Base-by-base conservation (phyloP, 2,329 filamentous ascomycete species). In the Trichoderma sp. region DNA sequence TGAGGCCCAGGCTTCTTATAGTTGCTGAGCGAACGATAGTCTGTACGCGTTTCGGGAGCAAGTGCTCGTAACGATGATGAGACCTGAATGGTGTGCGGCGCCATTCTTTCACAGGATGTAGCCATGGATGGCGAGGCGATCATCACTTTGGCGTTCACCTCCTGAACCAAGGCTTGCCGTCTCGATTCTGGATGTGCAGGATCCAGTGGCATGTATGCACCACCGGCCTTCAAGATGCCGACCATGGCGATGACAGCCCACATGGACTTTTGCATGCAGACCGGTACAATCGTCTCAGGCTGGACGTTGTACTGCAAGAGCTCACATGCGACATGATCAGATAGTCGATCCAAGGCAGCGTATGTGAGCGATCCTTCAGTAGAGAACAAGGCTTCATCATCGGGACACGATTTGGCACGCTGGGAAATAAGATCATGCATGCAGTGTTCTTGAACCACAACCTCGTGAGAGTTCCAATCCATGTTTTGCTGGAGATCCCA, bases 101-200 rank as follows among this genome's bases (percentile, higher is more conserved):
- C 48, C 47, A 59, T 55, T 24, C 17, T n/a, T 41, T 28, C 47
- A 7, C 63, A 54, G 14, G 63, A 50, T 19, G n/a, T 3, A 0
- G 19, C 50, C 9, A 21, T 62, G 9, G 34, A 61, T 17, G 56
- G 47, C 1, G 68, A 67, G 9, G 43, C 34, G 3, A 69, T n/a
- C 6, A 71, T 56, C 10, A 68, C n/a, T 5, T 45, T 24, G 0
- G 67, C 63, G 9, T 62, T 41, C 7, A 64, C 60, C 17, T 68
- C 58, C 6, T 67, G 15, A n/a, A 69, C 14, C 4, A 71, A 44
- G 2, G 50, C 45, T n/a, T 54, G 15, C 12, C 45, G 48, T n/a
- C 64, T 60, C 6, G 34, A 47, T 24, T 39, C 34, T 2, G 64
- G 64, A 26, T 66, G 64, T 5, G 44, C 28, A 7, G 60, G 51